Base-by-base conservation (phyloP, 805 yeast genomes). In the Maudiozyma turicensis region DNA sequence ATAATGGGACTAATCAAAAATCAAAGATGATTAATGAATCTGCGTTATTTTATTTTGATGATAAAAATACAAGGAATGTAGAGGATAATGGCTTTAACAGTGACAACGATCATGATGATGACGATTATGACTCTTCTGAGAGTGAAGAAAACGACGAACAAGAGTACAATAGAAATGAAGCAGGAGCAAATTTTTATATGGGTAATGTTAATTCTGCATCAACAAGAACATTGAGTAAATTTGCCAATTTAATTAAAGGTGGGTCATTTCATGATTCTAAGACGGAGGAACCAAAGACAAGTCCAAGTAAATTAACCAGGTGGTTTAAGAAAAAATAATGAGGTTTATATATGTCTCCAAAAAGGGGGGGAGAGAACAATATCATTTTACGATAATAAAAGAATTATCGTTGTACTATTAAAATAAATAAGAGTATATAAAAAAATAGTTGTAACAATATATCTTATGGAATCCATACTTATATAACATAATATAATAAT, bases 311-410 rank as follows among this genome's bases (percentile, higher is more conserved):
- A 35, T 28, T 48, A 20, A 20, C 43, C 6, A 40, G 48, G 20
- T 48, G 51, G 51, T 48, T 48, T n/a, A 48, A 45, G 14, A 48
- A 41, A 37, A 48, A 39, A 28, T 39, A 20, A 39, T 20, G 26
- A 20, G 26, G 4, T 35, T 13, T n/a, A 13, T 13, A 8, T 6
- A 11, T 35, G 8, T 8, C 6, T 13, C 7, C 8, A 11, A 2
- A 13, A 5, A 9, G 6, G 2, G 4, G 6, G 30, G 6, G 28
- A 6, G 20, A 35, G 41, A 13, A 39, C 28, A 39, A 15, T 8
- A 39, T 10, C 6, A 39, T 39, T 20, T 8, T 20, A 39, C 20
- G 28, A 39, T 26, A 15, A 20, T n/a, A 13, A 29, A 41, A 28
- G 11, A 30, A 13, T n/a, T 15, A 28, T 30, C 20, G 15, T 41